Percentiles rank a stretch among this genome's conserved stretches.
These are phyloP conservation scores for Backusella parvicylindrica DNA, from an alignment of 192 early-diverging fungal species.

Conservation along the genomic window DNA sequence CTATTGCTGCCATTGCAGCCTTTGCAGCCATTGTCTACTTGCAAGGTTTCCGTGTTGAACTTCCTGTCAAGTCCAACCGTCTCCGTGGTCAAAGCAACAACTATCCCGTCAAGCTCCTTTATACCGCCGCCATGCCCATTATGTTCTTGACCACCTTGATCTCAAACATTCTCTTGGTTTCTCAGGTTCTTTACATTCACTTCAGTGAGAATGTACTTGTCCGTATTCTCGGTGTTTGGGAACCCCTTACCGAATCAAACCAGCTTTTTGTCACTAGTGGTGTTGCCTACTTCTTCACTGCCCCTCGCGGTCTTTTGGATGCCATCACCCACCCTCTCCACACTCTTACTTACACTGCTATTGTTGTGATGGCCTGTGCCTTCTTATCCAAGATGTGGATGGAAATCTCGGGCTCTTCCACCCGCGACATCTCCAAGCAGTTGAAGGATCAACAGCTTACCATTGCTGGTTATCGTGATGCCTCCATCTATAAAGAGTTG, in stretches of 20 bases:
- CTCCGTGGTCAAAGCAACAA: conserved; percentile 95
- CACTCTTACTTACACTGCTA: conserved; percentile 87
- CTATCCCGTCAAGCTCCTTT: conserved; percentile 99
- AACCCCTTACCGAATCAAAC: conserved; percentile 88
- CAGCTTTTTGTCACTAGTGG: conserved; percentile 91
- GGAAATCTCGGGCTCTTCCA: conserved; percentile 96
- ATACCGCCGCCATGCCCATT: conserved; percentile 99
- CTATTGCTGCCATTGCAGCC: conserved; percentile 83
- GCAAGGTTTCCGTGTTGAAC: conserved; percentile 99
- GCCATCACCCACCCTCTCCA: conserved; percentile 92
- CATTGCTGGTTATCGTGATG: conserved; percentile 91
- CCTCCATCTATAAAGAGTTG: conserved; percentile 98
- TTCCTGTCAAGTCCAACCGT: conserved; percentile 93
- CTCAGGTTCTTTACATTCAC: conserved; percentile 93
- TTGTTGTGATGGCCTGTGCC: conserved; percentile 93
- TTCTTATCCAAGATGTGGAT: conserved; percentile 98
- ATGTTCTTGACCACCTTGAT: conserved; percentile 98
- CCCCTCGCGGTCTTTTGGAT: conserved; percentile 80
- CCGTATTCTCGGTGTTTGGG: conserved; percentile 93
- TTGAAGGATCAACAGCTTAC: conserved; percentile 97
- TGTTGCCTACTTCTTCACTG: conserved; percentile 95
- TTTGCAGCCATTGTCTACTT: conserved; percentile 89
- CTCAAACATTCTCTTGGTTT: conserved; percentile 96
- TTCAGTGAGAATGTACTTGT: conserved; percentile 96
- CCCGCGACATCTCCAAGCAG: conserved; percentile 94